These are phyloP conservation scores for Auricularia auricula-judae DNA, from an alignment of 768 basidiomycete genomes.

Conservation along the genomic window DNA sequence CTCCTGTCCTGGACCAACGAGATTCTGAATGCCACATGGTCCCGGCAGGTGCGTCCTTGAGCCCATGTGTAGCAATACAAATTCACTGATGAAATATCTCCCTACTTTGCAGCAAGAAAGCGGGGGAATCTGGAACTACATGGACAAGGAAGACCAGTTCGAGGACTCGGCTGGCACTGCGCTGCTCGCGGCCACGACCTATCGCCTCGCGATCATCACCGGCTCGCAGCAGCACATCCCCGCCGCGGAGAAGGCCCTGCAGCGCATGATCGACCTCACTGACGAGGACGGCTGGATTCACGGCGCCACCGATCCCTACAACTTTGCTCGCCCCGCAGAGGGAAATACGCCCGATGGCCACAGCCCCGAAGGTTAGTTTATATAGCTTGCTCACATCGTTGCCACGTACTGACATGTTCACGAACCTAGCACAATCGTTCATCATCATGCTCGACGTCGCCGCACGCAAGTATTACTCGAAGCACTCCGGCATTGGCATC, in stretches of 20 bases:
- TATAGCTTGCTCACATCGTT: too few species aligned
- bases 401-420: too few species aligned
- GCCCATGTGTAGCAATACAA: too few species aligned
- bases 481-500: too few species aligned
- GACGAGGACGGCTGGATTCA: neutral
- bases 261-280: neutral
- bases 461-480: neutral
- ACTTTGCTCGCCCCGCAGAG: neutral
- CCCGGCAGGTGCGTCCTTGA: neutral
- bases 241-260: slow-evolving; percentile 2
- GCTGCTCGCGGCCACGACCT: slow-evolving; percentile 3
- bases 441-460: neutral
- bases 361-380: neutral
- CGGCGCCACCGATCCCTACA: neutral
- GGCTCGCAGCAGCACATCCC: neutral
- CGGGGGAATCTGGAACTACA: neutral
- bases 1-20: slow-evolving; percentile 25
- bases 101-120: neutral
- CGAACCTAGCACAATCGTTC: neutral
- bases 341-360: neutral
- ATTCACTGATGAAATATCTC: neutral
- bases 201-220: slow-evolving; percentile 1
- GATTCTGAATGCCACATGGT: slow-evolving; percentile 18
- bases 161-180: slow-evolving; percentile 3
- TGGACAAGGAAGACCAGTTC: slow-evolving; percentile 1